Evolutionary conservation across 441 rosid genomes (phyloP).

Genomic region (Codiaeum variegatum): DNA sequence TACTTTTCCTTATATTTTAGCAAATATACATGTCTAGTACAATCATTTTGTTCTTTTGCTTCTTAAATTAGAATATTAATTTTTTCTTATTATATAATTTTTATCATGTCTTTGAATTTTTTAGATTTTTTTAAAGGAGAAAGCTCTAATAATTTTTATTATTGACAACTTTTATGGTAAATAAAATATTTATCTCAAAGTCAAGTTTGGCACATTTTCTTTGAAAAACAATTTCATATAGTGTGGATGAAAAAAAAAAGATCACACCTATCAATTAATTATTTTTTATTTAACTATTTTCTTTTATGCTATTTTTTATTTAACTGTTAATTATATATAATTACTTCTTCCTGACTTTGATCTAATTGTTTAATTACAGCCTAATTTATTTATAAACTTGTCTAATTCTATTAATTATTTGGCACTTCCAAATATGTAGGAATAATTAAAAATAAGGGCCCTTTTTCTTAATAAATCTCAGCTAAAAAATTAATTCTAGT

Average conservation of each 20-base stretch:
- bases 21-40: background rate
- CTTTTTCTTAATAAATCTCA: background rate
- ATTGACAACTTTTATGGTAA: conserved; percentile 7
- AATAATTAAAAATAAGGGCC: background rate
- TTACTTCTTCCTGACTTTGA: background rate
- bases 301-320: conserved; percentile 4
- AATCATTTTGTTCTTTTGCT: conserved; percentile 18
- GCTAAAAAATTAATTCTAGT: background rate
- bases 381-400: background rate
- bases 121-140: background rate
- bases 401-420: background rate
- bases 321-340: background rate
- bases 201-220: conserved; percentile 6
- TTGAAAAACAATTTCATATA: background rate
- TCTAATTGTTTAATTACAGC: background rate
- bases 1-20: background rate
- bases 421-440: conserved; percentile 22
- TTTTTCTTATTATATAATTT: background rate
- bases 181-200: background rate
- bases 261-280: no score
- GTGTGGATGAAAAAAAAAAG: no score
- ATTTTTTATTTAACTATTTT: background rate
- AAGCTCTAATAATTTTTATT: background rate
- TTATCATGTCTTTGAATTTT: background rate
- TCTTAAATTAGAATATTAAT: background rate